Evolutionary conservation across 1,284 basidiomycete species (phyloP), one percentile per base, ranked within the genome.

Genomic region (Apiotrichum brassicae): DNA sequence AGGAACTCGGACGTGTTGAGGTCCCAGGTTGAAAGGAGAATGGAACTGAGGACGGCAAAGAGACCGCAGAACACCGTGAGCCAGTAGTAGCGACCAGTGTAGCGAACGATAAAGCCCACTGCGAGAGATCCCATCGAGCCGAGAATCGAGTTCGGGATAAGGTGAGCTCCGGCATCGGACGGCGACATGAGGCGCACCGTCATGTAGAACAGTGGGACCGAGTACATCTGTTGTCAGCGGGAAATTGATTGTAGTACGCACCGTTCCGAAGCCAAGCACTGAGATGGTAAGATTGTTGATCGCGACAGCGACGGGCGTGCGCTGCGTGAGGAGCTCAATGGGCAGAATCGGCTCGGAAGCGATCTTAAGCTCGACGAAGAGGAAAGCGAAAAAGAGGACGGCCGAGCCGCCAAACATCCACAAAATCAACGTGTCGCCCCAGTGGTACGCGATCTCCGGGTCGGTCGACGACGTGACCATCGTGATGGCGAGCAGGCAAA

Each of bases 21-120:
- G 8, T 48, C 48, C 61, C 66, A 71, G 3, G 58, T 53, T n/a
- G 59, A 52, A 32, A 69, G 53, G 43, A 60, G 51, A 8, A 46
- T 22, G 19, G 62, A 60, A 41, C 57, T 59, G 16, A 51, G 9
- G 2, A 64, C 43, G 22, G 63, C 63, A 22, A 63, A 36, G 1
- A 33, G 12, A 1, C 54, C 59, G 24, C 58, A 58, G 11, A 41
- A 38, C 16, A 66, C 40, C 40, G 57, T 57, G 30, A 88, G 76
- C 46, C 68, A 76, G 72, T 86, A 89, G 43, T 90, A 79, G 68
- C 84, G 85, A 26, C 88, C 89, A 0, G 87, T 89, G 59, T 75
- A 79, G 47, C 87, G 81, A 86, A 93, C 92, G 38, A 71, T 85
- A 82, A 85, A 86, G 60, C 91, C 91, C 43, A 88, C 87, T 52